Base-by-base conservation (phyloP, 495 filamentous ascomycete species). In the Staphylotrichum tortipilum region DNA sequence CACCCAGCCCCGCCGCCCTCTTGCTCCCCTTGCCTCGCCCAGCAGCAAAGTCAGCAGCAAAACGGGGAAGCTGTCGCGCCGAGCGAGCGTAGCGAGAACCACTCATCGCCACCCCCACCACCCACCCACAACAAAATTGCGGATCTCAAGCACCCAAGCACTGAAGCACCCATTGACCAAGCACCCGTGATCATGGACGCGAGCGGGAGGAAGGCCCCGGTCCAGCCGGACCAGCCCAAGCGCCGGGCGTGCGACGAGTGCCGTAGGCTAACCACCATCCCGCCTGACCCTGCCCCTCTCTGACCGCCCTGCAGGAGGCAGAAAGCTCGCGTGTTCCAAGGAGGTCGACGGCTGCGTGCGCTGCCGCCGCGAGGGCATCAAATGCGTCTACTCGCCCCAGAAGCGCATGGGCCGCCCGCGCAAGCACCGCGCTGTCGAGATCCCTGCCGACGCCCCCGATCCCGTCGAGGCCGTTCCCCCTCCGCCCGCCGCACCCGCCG, bases 221-320 rank as follows among this genome's bases (percentile, higher is more conserved):
- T 55, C 5, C 53, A 52, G 14, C 18, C 47, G 11, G 58, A 57
- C 5, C 53, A 52, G 47, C 51, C 46, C 47, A 76, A 71, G 50
- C 77, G 77, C 36, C 68, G 75, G 30, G 78, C 78, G 38, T 83
- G 79, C 57, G 80, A 83, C 52, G 77, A 83, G 61, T 82, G 79
- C 61, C 74, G 79, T 79, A 75, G 47, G 77, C 68, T 33, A 44
- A n/a, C 39, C 21, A 22, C n/a, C 17, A 15, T 33, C 33, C 15
- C 37, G 19, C 7, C 19, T 12, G 31, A 33, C 29, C 30, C 24
- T 26, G 24, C 3, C 29, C 12, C 10, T 34, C 3, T 48, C 52
- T 44, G 19, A 52, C 44, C 4, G 18, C 14, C 30, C 23, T 55
- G 42, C 52, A 82, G 79, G 79, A 60, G 62, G 63, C 12, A 68